Base-by-base conservation (phyloP, 2,329 filamentous ascomycete species). In the Aspergillus tamarii region DNA sequence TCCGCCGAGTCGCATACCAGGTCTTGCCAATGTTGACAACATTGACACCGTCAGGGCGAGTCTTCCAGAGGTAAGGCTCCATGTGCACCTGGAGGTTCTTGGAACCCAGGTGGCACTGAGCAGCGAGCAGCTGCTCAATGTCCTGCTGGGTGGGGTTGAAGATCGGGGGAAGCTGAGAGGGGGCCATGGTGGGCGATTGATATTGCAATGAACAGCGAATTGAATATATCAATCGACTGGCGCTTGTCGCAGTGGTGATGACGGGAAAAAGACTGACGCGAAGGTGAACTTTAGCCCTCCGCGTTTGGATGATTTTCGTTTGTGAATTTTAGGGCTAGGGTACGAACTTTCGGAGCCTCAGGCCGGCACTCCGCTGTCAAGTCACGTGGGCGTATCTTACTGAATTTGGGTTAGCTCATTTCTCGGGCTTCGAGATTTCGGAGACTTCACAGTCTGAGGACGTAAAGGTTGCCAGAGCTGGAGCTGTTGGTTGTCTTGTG, bases 31-130 rank as follows among this genome's bases (percentile, higher is more conserved):
- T 93, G 90, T 99, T 99, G 84, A 99, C 88, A 74, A 99, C 89
- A 84, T 99, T 99, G 87, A 99, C 91, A 85, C 95, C 95, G 79
- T 99, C 96, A 73, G 93, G 91, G 81, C 95, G 92, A 83, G 93
- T 97, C 91, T 99, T 99, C 94, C 94, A 99, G 80, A 99, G 91
- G 88, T 99, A 99, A 75, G 93, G 92, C 86, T 96, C 93, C 93
- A 97, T 98, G 88, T 98, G 94, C 81, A 96, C 92, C 89, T 98
- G 95, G 78, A 99, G 84, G 90, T 99, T 99, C 92, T 98, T 98
- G 85, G 91, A 93, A 78, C 95, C 95, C 77, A 98, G 89, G 85
- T 99, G 96, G 85, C 87, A 89, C 87, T 98, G 94, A 79, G 96
- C 94, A 80, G 94, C 91, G 77, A 99, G 91, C 81, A 99, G 93